These are phyloP conservation scores for Globisporangium cystogenes DNA, from an alignment of 352 stramenopile species.

Conservation along the genomic window DNA sequence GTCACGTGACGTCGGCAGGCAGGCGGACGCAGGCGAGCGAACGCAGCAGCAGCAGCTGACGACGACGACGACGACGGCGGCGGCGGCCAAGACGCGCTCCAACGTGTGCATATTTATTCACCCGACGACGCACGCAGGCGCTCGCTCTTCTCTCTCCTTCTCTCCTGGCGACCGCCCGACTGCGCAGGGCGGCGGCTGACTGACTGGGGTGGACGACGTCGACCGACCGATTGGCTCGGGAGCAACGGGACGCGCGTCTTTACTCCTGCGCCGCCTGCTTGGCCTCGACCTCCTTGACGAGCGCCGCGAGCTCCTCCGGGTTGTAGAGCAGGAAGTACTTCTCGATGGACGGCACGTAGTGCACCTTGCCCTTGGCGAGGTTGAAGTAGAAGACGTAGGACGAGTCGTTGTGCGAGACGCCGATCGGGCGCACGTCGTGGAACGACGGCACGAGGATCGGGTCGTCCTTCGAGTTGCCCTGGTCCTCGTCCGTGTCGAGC, in stretches of 20 bases:
- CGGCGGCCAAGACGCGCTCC: slow-evolving; percentile 2
- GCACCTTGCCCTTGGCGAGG: slow-evolving; percentile 81
- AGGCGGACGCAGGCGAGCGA: background rate
- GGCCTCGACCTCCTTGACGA: slow-evolving; percentile 80
- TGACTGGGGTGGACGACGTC: background rate
- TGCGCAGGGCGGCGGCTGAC: background rate
- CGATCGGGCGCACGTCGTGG: slow-evolving; percentile 60
- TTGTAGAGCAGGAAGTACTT: slow-evolving; percentile 92
- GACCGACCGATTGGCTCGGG: background rate
- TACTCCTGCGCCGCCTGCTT: slow-evolving; percentile 52
- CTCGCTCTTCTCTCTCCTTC: background rate
- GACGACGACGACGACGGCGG: too few relatives aligned
- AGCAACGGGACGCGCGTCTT: background rate
- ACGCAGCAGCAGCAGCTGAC: background rate
- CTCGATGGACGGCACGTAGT: slow-evolving; percentile 82
- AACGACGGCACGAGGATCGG: slow-evolving; percentile 85
- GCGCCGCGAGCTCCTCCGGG: slow-evolving; percentile 73
- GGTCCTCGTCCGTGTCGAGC: slow-evolving; percentile 78
- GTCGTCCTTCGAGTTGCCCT: slow-evolving; percentile 88
- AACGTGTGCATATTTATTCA: slow-evolving; percentile 10
- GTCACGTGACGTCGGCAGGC: too few relatives aligned
- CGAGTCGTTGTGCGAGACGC: slow-evolving; percentile 86
- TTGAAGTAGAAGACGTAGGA: slow-evolving; percentile 89
- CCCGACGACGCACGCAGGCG: background rate
- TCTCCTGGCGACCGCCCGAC: background rate